A percentile compares a stretch with the other conserved stretches of the same genome.
Evolutionary conservation across 2,329 filamentous ascomycete genomes (phyloP).

Genomic region (Juglanconis juglandina): DNA sequence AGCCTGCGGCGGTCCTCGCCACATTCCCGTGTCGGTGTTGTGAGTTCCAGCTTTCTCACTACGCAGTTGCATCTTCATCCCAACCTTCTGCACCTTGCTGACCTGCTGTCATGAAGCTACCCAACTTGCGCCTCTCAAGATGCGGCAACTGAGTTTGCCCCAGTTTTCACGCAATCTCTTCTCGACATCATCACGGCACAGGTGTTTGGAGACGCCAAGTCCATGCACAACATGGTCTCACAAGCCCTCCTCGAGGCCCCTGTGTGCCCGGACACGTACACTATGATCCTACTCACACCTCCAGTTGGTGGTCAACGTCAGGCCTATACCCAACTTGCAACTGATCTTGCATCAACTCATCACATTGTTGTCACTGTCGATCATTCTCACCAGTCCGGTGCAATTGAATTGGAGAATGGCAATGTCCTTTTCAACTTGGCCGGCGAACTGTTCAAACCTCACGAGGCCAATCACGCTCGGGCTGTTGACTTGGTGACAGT

Average conservation of each 20-base stretch:
- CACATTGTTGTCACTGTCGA: conserved; percentile 12
- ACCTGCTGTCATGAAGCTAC: conserved; percentile 6
- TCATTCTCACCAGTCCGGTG: conserved; percentile 7
- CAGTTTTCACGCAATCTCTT: conserved; percentile 6
- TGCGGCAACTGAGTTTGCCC: background rate
- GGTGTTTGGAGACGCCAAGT: background rate
- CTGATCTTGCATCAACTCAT: conserved; percentile 9
- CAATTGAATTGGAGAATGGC: background rate
- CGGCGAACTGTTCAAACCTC: background rate
- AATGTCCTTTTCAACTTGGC: background rate
- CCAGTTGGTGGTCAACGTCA: conserved; percentile 12
- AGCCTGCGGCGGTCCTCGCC: background rate
- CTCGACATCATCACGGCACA: background rate
- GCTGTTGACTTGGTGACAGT: background rate
- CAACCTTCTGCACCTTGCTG: background rate
- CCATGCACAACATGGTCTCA: conserved; percentile 13
- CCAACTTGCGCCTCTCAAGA: conserved; percentile 5
- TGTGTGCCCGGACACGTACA: conserved; percentile 4
- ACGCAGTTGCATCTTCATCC: background rate
- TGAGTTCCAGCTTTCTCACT: background rate
- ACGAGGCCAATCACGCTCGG: background rate
- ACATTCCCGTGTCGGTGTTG: conserved; percentile 10
- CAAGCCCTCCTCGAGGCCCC: background rate
- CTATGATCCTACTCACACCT: conserved; percentile 9
- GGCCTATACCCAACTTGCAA: conserved; percentile 13